Conservation (phyloP, 2,329 filamentous ascomycete genomes). For the Pyrenophora graminea region DNA sequence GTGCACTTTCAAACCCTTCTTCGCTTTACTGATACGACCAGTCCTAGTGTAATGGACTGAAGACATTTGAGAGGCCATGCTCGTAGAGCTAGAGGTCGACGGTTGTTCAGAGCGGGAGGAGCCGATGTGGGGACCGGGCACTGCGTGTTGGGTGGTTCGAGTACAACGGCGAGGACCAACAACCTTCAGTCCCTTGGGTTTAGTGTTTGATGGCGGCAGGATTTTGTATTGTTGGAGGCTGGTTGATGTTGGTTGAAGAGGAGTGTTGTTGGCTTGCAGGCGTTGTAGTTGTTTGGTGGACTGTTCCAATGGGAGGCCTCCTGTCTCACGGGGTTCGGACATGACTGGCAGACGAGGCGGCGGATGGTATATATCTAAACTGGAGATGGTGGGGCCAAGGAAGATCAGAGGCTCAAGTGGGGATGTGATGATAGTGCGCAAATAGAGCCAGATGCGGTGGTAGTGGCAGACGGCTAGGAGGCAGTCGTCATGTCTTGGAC, state of each 20-base stretch:
- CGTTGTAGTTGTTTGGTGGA: slow-evolving; percentile 28
- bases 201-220: slow-evolving; percentile 38
- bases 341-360: slow-evolving; percentile 36
- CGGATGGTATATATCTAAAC: slow-evolving; percentile 40
- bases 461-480: slow-evolving; percentile 37
- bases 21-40: slow-evolving; percentile 53
- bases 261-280: slow-evolving; percentile 26
- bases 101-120: slow-evolving; percentile 39
- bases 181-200: slow-evolving; percentile 25
- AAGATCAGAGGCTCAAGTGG: slow-evolving; percentile 41
- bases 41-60: slow-evolving; percentile 51
- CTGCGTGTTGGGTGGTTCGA: slow-evolving; percentile 27
- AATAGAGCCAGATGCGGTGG: slow-evolving; percentile 40
- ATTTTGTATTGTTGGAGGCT: slow-evolving; percentile 26
- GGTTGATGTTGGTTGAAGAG: slow-evolving; percentile 16
- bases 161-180: slow-evolving; percentile 34
- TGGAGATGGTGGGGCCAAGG: slow-evolving; percentile 30
- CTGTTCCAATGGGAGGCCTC: slow-evolving; percentile 38
- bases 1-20: slow-evolving; percentile 54
- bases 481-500: slow-evolving; percentile 38
- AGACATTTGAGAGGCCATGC: slow-evolving; percentile 32
- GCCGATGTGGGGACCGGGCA: slow-evolving; percentile 30
- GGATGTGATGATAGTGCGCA: slow-evolving; percentile 31
- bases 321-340: slow-evolving; percentile 40
- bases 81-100: slow-evolving; percentile 37